Evolutionary conservation across 2,329 filamentous ascomycete genomes (phyloP).

Genomic region (Coniochaeta sp.): DNA sequence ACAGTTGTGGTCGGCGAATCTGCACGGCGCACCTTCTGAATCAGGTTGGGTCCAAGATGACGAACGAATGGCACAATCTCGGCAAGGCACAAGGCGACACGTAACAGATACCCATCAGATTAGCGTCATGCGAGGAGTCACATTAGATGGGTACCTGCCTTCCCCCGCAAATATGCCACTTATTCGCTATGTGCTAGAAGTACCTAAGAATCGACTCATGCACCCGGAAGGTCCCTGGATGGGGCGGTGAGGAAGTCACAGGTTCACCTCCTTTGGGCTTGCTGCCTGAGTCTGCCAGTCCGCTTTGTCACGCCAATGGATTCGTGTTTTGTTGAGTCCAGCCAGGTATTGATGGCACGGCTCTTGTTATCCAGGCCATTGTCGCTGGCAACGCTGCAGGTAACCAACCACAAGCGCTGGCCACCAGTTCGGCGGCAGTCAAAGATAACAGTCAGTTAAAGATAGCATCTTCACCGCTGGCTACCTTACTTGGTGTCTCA

Average conservation of each 20-base stretch:
- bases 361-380: not conserved
- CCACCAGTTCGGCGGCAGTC: not conserved
- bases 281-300: not conserved
- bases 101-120: not conserved
- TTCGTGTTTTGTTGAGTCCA: not conserved
- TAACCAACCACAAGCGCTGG: not conserved
- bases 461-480: constrained; percentile 16
- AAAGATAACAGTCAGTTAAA: constrained; percentile 1
- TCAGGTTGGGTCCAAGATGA: constrained; percentile 1
- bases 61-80: constrained; percentile 3
- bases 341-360: not conserved
- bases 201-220: not conserved
- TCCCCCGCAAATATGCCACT: not conserved
- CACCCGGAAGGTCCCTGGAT: not conserved
- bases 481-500: constrained; percentile 8
- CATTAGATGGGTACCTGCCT: not conserved
- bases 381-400: not conserved
- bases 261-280: not conserved
- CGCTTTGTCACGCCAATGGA: not conserved
- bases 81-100: not conserved
- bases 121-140: not conserved
- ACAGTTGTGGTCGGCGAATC: not conserved
- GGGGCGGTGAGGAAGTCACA: not conserved
- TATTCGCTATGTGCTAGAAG: not conserved
- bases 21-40: not conserved